A percentile compares a stretch with the other conserved stretches of the same genome.
Conservation (phyloP, 139 green algal genomes). For the Monoraphidium neglectum region DNA sequence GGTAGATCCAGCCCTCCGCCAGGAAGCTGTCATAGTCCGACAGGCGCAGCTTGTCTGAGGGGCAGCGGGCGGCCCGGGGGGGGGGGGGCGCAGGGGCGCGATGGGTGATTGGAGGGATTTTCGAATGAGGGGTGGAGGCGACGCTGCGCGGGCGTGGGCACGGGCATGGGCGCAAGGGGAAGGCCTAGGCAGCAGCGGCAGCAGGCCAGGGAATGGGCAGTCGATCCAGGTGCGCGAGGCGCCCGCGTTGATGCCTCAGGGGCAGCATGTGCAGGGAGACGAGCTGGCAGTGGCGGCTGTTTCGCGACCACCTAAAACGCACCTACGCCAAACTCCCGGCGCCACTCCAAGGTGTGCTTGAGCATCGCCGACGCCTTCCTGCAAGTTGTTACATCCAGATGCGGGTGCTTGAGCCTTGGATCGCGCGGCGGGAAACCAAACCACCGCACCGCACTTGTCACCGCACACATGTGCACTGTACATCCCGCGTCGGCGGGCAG, state of each 20-base stretch:
- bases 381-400: constrained; percentile 5
- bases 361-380: constrained; percentile 35
- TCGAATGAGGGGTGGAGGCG: not conserved
- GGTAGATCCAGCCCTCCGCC: constrained; percentile 34
- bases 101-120: not conserved
- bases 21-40: constrained; percentile 19
- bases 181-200: no score
- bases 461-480: not conserved
- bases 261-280: no score
- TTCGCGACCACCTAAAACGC: no score
- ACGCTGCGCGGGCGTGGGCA: no score
- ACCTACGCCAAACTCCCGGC: constrained; percentile 31
- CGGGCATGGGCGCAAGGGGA: no score
- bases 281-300: no score
- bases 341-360: constrained; percentile 33
- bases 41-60: constrained; percentile 19
- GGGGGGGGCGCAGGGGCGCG: not conserved
- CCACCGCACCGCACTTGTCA: not conserved
- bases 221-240: no score
- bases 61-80: no score
- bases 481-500: not conserved
- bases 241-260: no score
- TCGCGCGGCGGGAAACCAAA: not conserved
- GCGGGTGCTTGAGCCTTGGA: no score
- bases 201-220: no score